Conservation (phyloP, 768 basidiomycete genomes). For the Glaciozyma martinii region DNA sequence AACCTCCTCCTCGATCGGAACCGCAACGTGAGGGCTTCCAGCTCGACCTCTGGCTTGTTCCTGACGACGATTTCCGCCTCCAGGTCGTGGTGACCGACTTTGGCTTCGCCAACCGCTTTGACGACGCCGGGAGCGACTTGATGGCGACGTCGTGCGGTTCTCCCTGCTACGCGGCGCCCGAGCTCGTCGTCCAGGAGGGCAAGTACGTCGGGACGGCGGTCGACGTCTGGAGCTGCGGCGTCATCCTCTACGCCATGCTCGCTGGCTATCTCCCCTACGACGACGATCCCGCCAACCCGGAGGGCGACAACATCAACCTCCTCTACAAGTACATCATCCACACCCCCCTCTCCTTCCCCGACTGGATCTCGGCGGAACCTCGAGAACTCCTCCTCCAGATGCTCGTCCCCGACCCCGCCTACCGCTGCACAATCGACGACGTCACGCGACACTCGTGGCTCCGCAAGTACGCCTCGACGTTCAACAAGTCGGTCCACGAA, state of each 20-base stretch:
- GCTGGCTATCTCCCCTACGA: slow-evolving; percentile 98
- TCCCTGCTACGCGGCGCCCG: slow-evolving; percentile 96
- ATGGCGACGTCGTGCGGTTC: slow-evolving; percentile 98
- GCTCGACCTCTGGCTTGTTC: no score
- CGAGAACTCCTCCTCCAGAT: slow-evolving; percentile 76
- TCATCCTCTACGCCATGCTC: slow-evolving; percentile 93
- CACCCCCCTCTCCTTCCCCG: slow-evolving; percentile 93
- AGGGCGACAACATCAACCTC: slow-evolving; percentile 98
- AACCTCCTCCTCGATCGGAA: slow-evolving; percentile 94
- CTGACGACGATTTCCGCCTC: neutral
- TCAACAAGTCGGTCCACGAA: slow-evolving; percentile 64
- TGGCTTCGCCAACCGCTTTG: slow-evolving; percentile 96
- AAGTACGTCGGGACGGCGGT: slow-evolving; percentile 94
- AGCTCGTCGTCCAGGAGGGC: slow-evolving; percentile 94
- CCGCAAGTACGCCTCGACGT: slow-evolving; percentile 52
- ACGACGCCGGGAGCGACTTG: slow-evolving; percentile 81
- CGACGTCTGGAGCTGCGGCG: slow-evolving; percentile 94
- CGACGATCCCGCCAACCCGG: slow-evolving; percentile 96
- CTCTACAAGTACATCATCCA: slow-evolving; percentile 98
- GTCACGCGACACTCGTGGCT: slow-evolving; percentile 92
- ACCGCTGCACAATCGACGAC: slow-evolving; percentile 61
- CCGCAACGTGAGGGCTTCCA: slow-evolving; percentile 62
- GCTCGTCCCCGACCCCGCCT: slow-evolving; percentile 85
- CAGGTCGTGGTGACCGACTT: slow-evolving; percentile 81
- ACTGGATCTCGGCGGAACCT: slow-evolving; percentile 76